Percentiles rank a stretch among this genome's conserved stretches.
Conservation (phyloP, 2,329 filamentous ascomycete genomes). For the Claviceps spartinae region DNA sequence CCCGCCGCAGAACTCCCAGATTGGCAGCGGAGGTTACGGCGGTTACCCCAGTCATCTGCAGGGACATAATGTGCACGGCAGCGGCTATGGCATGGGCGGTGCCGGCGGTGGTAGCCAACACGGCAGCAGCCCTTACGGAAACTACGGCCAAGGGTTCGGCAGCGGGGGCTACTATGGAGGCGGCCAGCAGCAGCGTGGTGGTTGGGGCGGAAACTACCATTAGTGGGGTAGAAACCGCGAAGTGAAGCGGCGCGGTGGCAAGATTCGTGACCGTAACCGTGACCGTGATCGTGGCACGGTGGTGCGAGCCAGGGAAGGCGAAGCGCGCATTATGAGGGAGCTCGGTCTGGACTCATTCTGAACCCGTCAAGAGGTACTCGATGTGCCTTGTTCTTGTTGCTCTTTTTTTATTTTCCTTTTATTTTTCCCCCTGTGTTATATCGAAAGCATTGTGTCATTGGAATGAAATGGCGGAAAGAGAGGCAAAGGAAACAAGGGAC, state of each 20-base stretch:
- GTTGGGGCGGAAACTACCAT: constrained; percentile 49
- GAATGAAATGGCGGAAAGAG: constrained; percentile 4
- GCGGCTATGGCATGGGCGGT: constrained; percentile 40
- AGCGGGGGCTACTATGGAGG: constrained; percentile 33
- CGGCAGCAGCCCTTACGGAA: constrained; percentile 38
- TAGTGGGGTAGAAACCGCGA: constrained; percentile 24
- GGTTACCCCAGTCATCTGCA: constrained; percentile 43
- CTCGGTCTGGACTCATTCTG: constrained; percentile 6
- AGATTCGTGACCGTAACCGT: constrained; percentile 6
- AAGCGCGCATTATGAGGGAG: constrained; percentile 8
- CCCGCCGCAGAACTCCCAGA: constrained; percentile 41
- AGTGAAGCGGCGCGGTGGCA: constrained; percentile 11
- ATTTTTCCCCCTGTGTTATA: constrained; percentile 5
- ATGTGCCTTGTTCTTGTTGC: neutral
- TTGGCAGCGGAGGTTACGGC: constrained; percentile 34
- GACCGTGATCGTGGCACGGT: neutral
- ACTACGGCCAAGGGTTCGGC: constrained; percentile 36
- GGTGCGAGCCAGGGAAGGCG: constrained; percentile 3
- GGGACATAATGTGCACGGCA: constrained; percentile 39
- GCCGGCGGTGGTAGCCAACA: constrained; percentile 38
- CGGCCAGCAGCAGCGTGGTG: constrained; percentile 33
- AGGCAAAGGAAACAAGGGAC: constrained; percentile 3
- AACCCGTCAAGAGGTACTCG: constrained; percentile 4
- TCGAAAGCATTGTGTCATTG: constrained; percentile 11
- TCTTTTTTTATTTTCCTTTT: neutral